Base-by-base conservation (phyloP, 345 rosid genomes). In the Camelina hispida region DNA sequence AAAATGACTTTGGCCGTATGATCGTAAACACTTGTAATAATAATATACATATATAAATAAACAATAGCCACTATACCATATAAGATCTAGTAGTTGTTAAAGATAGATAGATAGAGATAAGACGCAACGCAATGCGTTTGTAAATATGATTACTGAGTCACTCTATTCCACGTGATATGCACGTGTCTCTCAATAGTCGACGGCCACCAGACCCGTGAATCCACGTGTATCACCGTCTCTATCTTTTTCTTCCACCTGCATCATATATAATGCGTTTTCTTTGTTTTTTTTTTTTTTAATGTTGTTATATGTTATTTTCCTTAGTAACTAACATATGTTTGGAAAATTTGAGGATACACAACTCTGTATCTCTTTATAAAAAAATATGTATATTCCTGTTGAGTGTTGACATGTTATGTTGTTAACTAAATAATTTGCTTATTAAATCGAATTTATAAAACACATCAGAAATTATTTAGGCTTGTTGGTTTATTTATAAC, bases 101-200 rank as follows among this genome's bases (percentile, higher is more conserved):
- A 28, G 30, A 28, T 28, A 28, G 30, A 28, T 28, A 28, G 5
- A 28, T 28, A 4, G 28, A 25, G 30, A 28, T 28, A 28, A 28
- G 30, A 28, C 30, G 30, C 28, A 25, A 25, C 34, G 38, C 22
- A 38, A 50, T 74, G 67, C 67, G 44, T 74, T 46, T 51, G 53
- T 17, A 66, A 2, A 47, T 9, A 37, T 66, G 50, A 40, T 66
- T 50, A 66, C 32, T 44, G 14, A 12, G 1, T 72, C 12, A 38
- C 42, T 38, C 42, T 25, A 53, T 62, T 52, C 65, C 69, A 76
- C 75, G 63, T 35, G 57, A 53, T 43, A 16, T 23, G 69, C 58
- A 69, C 70, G 80, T 76, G 65, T 23, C 62, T 28, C 50, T 35
- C 58, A 23, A 2, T 63, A 69, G 16, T 15, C 20, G 38, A 20